Evolutionary conservation across 1,139 yeast species (phyloP).

Genomic region (Tardiomyces blankii): DNA sequence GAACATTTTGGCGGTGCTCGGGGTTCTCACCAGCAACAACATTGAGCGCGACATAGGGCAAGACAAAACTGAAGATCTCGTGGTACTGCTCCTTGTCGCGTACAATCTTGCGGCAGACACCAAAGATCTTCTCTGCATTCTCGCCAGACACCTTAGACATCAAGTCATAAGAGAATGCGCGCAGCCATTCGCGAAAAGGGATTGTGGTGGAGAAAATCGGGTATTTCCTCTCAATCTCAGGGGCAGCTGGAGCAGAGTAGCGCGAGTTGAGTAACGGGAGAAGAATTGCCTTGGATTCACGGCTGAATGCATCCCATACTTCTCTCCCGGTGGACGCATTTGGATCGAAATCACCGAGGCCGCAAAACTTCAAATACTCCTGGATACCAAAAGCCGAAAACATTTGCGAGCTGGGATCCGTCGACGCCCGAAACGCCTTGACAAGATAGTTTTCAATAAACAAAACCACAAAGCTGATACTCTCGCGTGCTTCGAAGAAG

Average conservation of each 20-base stretch:
- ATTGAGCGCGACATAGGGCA: slow-evolving; percentile 70
- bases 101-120: slow-evolving; percentile 55
- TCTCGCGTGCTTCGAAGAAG: slow-evolving; percentile 53
- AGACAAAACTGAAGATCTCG: slow-evolving; percentile 48
- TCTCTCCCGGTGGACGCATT: slow-evolving; percentile 4
- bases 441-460: slow-evolving; percentile 62
- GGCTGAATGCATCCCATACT: slow-evolving; percentile 56
- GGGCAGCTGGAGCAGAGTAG: slow-evolving; percentile 44
- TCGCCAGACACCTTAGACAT: slow-evolving; percentile 34
- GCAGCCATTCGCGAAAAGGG: slow-evolving; percentile 53
- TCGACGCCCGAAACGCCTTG: slow-evolving; percentile 80
- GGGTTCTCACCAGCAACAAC: slow-evolving; percentile 46
- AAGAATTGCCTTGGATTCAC: slow-evolving; percentile 61
- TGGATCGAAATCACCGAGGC: slow-evolving; percentile 29
- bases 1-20: slow-evolving; percentile 35
- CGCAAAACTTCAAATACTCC: slow-evolving; percentile 61
- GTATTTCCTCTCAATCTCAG: slow-evolving; percentile 26
- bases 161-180: slow-evolving; percentile 54
- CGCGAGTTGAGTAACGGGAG: slow-evolving; percentile 67
- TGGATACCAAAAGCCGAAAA: slow-evolving; percentile 87
- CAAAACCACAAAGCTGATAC: slow-evolving; percentile 49
- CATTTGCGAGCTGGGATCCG: slow-evolving; percentile 75
- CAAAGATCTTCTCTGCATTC: slow-evolving; percentile 43
- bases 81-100: slow-evolving; percentile 46
- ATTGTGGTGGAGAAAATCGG: slow-evolving; percentile 39